Percentiles rank a stretch among this genome's conserved stretches.
phyloP scores from a whole-genome alignment of 2,329 filamentous ascomycete species.

The Massarina eburnea region DNA sequence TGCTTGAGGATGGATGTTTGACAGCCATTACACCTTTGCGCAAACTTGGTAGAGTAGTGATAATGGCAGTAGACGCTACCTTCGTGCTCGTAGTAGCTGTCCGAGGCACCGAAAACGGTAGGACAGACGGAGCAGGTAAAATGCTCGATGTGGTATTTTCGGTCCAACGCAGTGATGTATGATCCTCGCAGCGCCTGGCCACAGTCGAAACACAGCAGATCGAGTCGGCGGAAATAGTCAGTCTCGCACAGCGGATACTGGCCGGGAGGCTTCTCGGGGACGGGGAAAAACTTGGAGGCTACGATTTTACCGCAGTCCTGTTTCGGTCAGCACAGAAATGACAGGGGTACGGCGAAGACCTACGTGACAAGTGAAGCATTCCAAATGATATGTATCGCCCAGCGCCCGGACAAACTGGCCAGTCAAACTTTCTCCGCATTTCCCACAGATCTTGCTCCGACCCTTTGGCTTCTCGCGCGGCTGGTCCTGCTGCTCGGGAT shows the following conservation, averaged over 20 bases:
- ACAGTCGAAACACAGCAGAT: constrained; percentile 88
- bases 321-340: constrained; percentile 2
- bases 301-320: constrained; percentile 97
- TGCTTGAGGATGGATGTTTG: constrained; percentile 97
- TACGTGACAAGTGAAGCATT: constrained; percentile 97
- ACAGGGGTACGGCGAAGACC: neutral
- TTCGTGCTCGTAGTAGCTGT: constrained; percentile 99
- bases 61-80: constrained; percentile 97
- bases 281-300: constrained; percentile 97
- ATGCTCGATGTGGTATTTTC: constrained; percentile 96
- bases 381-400: constrained; percentile 91
- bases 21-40: constrained; percentile 93
- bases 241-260: constrained; percentile 97
- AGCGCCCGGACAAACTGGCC: constrained; percentile 95
- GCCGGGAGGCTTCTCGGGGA: constrained; percentile 83
- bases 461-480: constrained; percentile 32
- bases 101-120: constrained; percentile 96
- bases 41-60: constrained; percentile 97
- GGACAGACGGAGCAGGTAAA: constrained; percentile 97
- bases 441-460: constrained; percentile 62
- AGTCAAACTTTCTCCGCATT: constrained; percentile 83
- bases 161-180: constrained; percentile 95
- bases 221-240: constrained; percentile 92
- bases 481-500: constrained; percentile 26
- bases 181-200: constrained; percentile 91